Percentiles rank a stretch among this genome's conserved stretches.
Evolutionary conservation across 371 early-diverging fungal species (phyloP).

Genomic region (Rhizopus microsporus): DNA sequence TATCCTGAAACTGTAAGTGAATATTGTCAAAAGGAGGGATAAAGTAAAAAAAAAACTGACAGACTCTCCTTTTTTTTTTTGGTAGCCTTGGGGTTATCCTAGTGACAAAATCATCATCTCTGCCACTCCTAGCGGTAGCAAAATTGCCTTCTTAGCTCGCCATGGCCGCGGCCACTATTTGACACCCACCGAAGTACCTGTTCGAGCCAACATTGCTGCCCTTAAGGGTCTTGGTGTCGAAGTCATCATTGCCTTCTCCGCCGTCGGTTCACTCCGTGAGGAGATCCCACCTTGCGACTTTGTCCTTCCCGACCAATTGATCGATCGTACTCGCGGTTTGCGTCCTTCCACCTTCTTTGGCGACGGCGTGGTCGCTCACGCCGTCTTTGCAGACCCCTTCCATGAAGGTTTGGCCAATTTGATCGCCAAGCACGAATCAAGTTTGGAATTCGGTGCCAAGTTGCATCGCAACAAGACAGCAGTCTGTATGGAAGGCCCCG

Average conservation of each 20-base stretch:
- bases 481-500: conserved; percentile 97
- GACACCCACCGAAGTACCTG: conserved; percentile 90
- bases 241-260: conserved; percentile 93
- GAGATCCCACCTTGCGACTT: conserved; percentile 95
- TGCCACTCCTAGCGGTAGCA: conserved; percentile 69
- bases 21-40: background rate
- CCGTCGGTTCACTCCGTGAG: conserved; percentile 90
- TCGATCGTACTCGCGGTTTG: conserved; percentile 95
- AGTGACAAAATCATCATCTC: conserved; percentile 77
- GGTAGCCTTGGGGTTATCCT: conserved; percentile 91
- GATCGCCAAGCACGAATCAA: conserved; percentile 59
- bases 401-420: conserved; percentile 73
- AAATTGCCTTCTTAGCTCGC: conserved; percentile 95
- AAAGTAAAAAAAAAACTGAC: background rate
- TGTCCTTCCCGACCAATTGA: conserved; percentile 90
- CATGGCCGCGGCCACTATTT: conserved; percentile 92
- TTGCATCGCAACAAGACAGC: conserved; percentile 84
- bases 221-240: conserved; percentile 92
- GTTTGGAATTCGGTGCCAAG: conserved; percentile 45
- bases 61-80: background rate
- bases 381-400: conserved; percentile 95
- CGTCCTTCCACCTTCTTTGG: conserved; percentile 89
- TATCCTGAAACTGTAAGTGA: conserved; percentile 78
- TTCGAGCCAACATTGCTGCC: conserved; percentile 96
- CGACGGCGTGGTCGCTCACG: conserved; percentile 89